Evolutionary conservation across 2,329 filamentous ascomycete genomes (phyloP), one percentile per base, ranked within the genome.

Genomic region (Diaporthe australafricana): DNA sequence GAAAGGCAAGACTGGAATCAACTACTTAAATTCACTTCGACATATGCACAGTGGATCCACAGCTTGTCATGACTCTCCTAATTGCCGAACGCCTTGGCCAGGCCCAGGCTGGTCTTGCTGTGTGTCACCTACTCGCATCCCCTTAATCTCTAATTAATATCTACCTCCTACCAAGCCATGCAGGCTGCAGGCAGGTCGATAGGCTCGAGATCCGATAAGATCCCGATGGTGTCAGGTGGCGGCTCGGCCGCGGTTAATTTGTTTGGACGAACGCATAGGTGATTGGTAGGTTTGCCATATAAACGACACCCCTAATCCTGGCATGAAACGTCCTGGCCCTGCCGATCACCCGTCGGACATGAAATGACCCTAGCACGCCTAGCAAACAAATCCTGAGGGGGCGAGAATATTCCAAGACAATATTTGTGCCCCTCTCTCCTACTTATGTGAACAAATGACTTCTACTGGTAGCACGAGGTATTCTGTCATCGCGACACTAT

Each of bases 121-220:
- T 65, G 60, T 65, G 60, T 50, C 45, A 65, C 60, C 60, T 20
- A 65, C 45, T 17, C 17, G 48, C n/a, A 50, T 65, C 60, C 60
- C 60, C 60, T 65, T 65, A 65, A 65, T 65, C 60, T 63, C 60
- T 50, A 65, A 50, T 70, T 65, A 65, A 70, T 65, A 53, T 70
- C 45, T 55, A 38, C 17, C 47, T 52, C 56, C 56, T 30, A 47
- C 45, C 30, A 20, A 35, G 25, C 66, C 55, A 40, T 56, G 68
- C 68, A 30, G n/a, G 42, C 40, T 30, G 38, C 55, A 40, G 47
- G 68, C 68, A 30, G n/a, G 42, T 30, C 40, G 38, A 55, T 35
- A 22, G 27, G 57, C 45, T 55, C 68, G 45, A 55, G 56, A 65
- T 70, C 35, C 56, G 27, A 65, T 45, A 20, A 68, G 66, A 56